These are phyloP conservation scores for Solanum ahanhuiri DNA, from an alignment of 257 asterid genomes.

Conservation along the genomic window DNA sequence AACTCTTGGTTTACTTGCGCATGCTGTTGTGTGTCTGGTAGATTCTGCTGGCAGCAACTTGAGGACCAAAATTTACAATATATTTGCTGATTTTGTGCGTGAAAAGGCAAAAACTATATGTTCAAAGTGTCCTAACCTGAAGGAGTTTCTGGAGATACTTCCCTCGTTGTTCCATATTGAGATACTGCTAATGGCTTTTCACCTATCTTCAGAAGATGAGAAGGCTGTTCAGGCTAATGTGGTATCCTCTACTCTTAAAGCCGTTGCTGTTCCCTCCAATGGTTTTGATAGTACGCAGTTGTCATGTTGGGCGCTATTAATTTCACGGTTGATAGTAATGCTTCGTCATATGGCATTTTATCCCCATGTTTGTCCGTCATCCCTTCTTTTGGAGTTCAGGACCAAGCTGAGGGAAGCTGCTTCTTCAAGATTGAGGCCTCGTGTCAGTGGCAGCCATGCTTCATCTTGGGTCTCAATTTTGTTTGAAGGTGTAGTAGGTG, in stretches of 20 bases:
- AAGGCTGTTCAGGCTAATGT: slow-evolving; percentile 43
- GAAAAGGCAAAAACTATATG: slow-evolving; percentile 48
- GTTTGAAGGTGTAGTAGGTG: slow-evolving; percentile 37
- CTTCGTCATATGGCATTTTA: slow-evolving; percentile 82
- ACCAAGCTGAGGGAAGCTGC: slow-evolving; percentile 62
- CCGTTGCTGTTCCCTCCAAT: slow-evolving; percentile 38
- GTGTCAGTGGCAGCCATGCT: slow-evolving; percentile 29
- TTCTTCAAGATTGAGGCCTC: slow-evolving; percentile 15
- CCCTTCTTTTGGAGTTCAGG: slow-evolving; percentile 63
- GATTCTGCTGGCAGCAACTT: slow-evolving; percentile 62
- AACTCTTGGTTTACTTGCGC: slow-evolving; percentile 83
- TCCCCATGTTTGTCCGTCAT: slow-evolving; percentile 68
- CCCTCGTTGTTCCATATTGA: slow-evolving; percentile 86
- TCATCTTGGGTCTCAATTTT: slow-evolving; percentile 65
- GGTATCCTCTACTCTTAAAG: slow-evolving; percentile 41
- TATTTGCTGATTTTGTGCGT: slow-evolving; percentile 36
- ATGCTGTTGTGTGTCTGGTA: slow-evolving; percentile 50
- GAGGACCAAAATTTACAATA: slow-evolving; percentile 54
- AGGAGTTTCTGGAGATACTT: slow-evolving; percentile 57
- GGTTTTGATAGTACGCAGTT: slow-evolving; percentile 40
- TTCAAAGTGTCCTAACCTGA: slow-evolving; percentile 37
- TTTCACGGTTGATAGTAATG: slow-evolving; percentile 75
- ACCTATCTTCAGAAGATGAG: slow-evolving; percentile 71
- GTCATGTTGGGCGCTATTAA: slow-evolving; percentile 80
- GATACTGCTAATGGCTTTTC: slow-evolving; percentile 70